phyloP scores from a whole-genome alignment of 2,329 filamentous ascomycete genomes.

The Penicillium corylophilum region DNA sequence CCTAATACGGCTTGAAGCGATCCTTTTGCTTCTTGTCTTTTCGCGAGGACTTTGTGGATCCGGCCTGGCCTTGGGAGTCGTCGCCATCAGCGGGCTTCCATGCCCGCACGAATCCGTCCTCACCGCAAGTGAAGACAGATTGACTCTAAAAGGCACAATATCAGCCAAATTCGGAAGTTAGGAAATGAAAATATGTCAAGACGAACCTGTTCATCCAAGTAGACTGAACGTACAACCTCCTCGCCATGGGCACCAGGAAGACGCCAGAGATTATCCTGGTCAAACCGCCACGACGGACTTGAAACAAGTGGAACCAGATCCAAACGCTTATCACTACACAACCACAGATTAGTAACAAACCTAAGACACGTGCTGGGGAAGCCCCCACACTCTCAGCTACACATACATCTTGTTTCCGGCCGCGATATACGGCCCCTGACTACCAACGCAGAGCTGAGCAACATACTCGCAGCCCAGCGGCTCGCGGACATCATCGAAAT shows the following conservation, averaged over 20 bases:
- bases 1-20: conserved; percentile 41
- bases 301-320: conserved; percentile 43
- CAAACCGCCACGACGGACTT: conserved; percentile 39
- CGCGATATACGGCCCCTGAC: conserved; percentile 45
- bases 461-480: conserved; percentile 59
- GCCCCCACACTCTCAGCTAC: not conserved
- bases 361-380: not conserved
- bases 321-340: conserved; percentile 38
- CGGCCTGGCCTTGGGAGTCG: conserved; percentile 14
- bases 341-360: not conserved
- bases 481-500: conserved; percentile 58
- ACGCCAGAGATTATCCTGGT: conserved; percentile 41
- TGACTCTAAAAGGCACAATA: conserved; percentile 28
- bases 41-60: conserved; percentile 22
- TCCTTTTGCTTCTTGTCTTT: conserved; percentile 41
- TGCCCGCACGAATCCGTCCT: conserved; percentile 44
- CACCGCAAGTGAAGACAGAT: conserved; percentile 46
- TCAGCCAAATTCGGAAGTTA: not conserved
- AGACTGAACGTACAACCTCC: conserved; percentile 49
- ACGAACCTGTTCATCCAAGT: conserved; percentile 46
- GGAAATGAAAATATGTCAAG: not conserved
- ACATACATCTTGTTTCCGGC: conserved; percentile 52
- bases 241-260: conserved; percentile 50
- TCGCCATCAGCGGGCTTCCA: conserved; percentile 34
- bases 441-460: conserved; percentile 51